Evolutionary conservation across 345 rosid genomes (phyloP).

Genomic region (Populus ilicifolia): DNA sequence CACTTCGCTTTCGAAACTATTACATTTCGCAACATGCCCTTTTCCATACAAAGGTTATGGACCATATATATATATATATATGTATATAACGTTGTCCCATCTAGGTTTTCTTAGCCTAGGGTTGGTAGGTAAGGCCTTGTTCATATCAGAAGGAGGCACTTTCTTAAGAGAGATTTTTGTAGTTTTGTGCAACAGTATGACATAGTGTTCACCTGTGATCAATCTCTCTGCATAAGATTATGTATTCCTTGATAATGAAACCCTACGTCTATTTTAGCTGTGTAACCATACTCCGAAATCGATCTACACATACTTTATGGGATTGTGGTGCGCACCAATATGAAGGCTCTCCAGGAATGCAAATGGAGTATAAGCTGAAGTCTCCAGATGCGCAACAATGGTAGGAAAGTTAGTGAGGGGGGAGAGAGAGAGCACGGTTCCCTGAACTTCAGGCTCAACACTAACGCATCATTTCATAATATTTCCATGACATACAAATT

Average conservation of each 20-base stretch:
- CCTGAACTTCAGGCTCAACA: no score
- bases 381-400: no score
- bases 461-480: no score
- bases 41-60: conserved; percentile 21
- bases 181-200: not conserved
- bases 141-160: not conserved
- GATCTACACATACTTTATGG: not conserved
- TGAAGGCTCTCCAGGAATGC: no score
- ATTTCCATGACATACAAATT: no score
- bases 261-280: not conserved
- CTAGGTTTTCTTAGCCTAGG: conserved; percentile 11
- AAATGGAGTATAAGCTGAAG: no score
- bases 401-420: no score
- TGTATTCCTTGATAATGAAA: not conserved
- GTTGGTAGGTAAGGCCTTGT: not conserved
- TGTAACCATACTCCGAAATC: not conserved
- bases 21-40: not conserved
- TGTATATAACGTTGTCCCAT: not conserved
- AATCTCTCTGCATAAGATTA: not conserved
- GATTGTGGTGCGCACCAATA: no score
- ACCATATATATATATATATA: no score
- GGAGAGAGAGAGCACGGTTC: no score
- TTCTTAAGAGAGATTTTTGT: not conserved
- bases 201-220: not conserved
- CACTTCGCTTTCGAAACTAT: not conserved